Conservation (phyloP, 2,329 filamentous ascomycete species). For the Cyanodermella asteris region DNA sequence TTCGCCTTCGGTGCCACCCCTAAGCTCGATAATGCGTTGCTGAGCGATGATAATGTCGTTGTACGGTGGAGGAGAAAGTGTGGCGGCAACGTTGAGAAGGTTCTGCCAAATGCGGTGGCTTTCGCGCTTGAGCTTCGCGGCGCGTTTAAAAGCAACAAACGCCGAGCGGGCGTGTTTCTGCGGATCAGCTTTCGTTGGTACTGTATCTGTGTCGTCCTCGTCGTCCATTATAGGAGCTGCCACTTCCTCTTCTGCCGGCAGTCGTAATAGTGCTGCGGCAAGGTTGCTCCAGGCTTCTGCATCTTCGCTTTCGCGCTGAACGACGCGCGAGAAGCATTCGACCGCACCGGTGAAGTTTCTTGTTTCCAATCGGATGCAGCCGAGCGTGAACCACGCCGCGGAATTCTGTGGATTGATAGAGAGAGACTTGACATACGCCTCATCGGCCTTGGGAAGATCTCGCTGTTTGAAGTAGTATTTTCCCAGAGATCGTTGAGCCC, state of each 20-base stretch:
- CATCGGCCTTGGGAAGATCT: constrained; percentile 46
- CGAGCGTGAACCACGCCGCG: constrained; percentile 71
- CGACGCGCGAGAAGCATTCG: constrained; percentile 62
- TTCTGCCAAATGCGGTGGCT: constrained; percentile 96
- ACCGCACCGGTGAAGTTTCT: constrained; percentile 57
- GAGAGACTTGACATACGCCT: constrained; percentile 59
- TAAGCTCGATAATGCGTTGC: constrained; percentile 52
- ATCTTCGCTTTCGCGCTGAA: constrained; percentile 69
- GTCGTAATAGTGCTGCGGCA: constrained; percentile 54
- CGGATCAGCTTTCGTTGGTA: constrained; percentile 21
- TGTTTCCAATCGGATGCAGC: constrained; percentile 66
- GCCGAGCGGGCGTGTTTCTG: constrained; percentile 49
- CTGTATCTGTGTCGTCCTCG: constrained; percentile 11
- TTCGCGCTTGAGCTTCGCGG: constrained; percentile 59
- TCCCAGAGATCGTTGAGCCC: constrained; percentile 72
- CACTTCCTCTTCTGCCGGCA: constrained; percentile 15
- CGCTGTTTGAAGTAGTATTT: constrained; percentile 49
- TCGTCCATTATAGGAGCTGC: constrained; percentile 9
- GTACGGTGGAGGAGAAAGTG: constrained; percentile 53
- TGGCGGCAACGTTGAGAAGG: constrained; percentile 65
- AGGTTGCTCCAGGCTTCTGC: constrained; percentile 91
- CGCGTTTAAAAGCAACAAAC: constrained; percentile 67
- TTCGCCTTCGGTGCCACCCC: constrained; percentile 44
- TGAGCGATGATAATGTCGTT: constrained; percentile 56
- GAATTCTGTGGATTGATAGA: constrained; percentile 61